phyloP scores from a whole-genome alignment of 306 rosid species.

The Vigna reflexopilosa region DNA sequence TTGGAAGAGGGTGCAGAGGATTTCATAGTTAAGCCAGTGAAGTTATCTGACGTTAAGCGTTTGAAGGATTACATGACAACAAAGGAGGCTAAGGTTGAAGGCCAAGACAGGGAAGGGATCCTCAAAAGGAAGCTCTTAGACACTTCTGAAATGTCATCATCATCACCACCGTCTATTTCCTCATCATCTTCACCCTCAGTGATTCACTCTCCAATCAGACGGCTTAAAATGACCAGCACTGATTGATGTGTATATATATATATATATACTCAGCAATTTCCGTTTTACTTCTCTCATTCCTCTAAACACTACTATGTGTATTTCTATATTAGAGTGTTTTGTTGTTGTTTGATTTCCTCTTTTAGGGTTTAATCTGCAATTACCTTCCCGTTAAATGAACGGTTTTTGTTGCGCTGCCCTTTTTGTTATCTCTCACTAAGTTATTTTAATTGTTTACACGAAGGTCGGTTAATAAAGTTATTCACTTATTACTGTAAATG shows the following conservation, averaged over 20 bases:
- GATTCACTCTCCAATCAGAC: conserved; percentile 67
- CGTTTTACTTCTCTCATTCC: conserved; percentile 1
- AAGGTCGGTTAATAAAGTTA: conserved; percentile 32
- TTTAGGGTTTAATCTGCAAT: conserved; percentile 45
- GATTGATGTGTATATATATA: conserved; percentile 27
- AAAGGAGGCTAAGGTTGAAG: conserved; percentile 48
- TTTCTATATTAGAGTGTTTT: conserved; percentile 2
- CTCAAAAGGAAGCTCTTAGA: conserved; percentile 70
- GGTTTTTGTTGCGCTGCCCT: conserved; percentile 54
- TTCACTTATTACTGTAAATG: conserved; percentile 41
- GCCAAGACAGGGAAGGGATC: conserved; percentile 26
- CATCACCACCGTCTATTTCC: conserved; percentile 64
- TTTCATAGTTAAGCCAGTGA: conserved; percentile 91
- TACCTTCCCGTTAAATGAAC: conserved; percentile 67
- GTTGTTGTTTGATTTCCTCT: neutral
- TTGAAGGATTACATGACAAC: conserved; percentile 66
- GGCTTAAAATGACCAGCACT: conserved; percentile 66
- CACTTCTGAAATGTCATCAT: conserved; percentile 53
- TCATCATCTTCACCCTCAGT: conserved; percentile 50
- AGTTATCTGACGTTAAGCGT: conserved; percentile 78
- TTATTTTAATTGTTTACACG: conserved; percentile 49
- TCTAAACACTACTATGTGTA: neutral
- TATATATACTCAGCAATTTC: neutral
- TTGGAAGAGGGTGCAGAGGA: conserved; percentile 93
- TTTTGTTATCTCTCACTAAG: conserved; percentile 6